Percentiles rank a stretch among this genome's conserved stretches.
These are phyloP conservation scores for Pelomyxa schiedti DNA, from an alignment of 78 protist genomes.

Conservation along the genomic window DNA sequence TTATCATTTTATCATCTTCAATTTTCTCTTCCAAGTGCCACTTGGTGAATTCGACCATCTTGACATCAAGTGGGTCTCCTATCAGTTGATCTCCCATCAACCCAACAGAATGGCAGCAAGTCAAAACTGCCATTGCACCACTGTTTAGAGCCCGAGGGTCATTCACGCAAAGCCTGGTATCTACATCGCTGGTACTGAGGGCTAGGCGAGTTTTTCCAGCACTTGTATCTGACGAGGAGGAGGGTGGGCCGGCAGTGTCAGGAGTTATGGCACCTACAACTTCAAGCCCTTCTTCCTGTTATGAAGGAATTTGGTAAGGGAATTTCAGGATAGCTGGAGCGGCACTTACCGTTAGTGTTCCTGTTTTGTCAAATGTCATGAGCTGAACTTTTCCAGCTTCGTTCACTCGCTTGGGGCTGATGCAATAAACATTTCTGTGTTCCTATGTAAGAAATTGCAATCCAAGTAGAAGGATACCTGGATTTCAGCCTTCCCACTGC, in stretches of 20 bases:
- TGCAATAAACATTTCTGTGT: conserved; percentile 43
- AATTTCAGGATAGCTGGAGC: too few relatives aligned
- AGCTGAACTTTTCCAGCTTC: conserved; percentile 59
- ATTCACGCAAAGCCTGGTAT: too few relatives aligned
- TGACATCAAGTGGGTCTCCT: conserved; percentile 79
- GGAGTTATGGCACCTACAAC: conserved; percentile 41
- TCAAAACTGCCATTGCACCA: too few relatives aligned
- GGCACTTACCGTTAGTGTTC: conserved; percentile 87
- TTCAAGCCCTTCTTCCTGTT: conserved; percentile 77
- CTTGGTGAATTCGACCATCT: conserved; percentile 48
- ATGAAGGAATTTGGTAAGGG: too few relatives aligned
- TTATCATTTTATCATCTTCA: background rate
- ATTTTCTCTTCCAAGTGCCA: conserved; percentile 24
- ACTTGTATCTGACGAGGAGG: too few relatives aligned
- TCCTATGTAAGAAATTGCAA: too few relatives aligned
- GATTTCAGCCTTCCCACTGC: conserved; percentile 50
- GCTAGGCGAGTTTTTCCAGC: too few relatives aligned
- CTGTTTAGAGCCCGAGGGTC: too few relatives aligned
- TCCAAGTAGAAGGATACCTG: too few relatives aligned
- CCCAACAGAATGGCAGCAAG: conserved; percentile 65
- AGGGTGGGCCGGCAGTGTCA: background rate
- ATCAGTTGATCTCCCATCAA: conserved; percentile 20
- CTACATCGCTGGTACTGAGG: too few relatives aligned
- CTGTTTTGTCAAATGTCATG: conserved; percentile 84
- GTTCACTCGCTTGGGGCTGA: conserved; percentile 26